Conservation (phyloP, 441 rosid species). For the Arabidopsis hybrid region DNA sequence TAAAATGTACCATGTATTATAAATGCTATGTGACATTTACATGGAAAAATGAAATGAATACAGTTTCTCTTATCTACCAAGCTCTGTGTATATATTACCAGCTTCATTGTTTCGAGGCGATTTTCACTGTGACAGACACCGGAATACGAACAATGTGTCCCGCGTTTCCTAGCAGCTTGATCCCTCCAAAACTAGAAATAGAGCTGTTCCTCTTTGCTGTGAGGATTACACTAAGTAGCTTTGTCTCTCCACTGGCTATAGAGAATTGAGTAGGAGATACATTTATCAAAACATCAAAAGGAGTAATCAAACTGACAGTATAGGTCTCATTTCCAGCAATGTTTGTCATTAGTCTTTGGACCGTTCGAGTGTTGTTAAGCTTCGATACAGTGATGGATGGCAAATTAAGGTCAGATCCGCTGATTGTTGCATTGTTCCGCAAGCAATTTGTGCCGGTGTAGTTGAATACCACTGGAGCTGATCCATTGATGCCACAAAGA, state of each 20-base stretch:
- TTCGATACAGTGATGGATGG: slow-evolving; percentile 81
- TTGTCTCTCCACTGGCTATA: slow-evolving; percentile 64
- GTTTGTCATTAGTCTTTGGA: slow-evolving; percentile 66
- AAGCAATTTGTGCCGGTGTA: slow-evolving; percentile 81
- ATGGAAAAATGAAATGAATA: slow-evolving; percentile 62
- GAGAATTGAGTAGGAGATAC: slow-evolving; percentile 72
- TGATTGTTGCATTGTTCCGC: slow-evolving; percentile 52
- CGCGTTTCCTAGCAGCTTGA: slow-evolving; percentile 66
- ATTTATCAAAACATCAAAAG: slow-evolving; percentile 69
- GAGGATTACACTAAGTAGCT: slow-evolving; percentile 58
- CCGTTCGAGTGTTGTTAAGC: slow-evolving; percentile 57
- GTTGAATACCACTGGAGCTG: slow-evolving; percentile 72
- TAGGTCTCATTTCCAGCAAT: slow-evolving; percentile 73
- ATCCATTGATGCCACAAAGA: slow-evolving; percentile 91
- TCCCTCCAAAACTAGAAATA: slow-evolving; percentile 73
- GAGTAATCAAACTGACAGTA: slow-evolving; percentile 76
- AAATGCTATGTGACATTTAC: slow-evolving; percentile 60
- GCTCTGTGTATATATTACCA: background rate
- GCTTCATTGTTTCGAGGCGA: slow-evolving; percentile 43
- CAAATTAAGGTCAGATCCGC: slow-evolving; percentile 74
- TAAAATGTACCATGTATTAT: slow-evolving; percentile 44
- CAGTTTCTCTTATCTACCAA: slow-evolving; percentile 53
- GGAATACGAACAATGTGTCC: slow-evolving; percentile 82
- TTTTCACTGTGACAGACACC: slow-evolving; percentile 61
- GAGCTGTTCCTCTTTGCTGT: slow-evolving; percentile 64